Evolutionary conservation across 139 green algal genomes (phyloP).

Genomic region (Chlamydomonas incerta): DNA sequence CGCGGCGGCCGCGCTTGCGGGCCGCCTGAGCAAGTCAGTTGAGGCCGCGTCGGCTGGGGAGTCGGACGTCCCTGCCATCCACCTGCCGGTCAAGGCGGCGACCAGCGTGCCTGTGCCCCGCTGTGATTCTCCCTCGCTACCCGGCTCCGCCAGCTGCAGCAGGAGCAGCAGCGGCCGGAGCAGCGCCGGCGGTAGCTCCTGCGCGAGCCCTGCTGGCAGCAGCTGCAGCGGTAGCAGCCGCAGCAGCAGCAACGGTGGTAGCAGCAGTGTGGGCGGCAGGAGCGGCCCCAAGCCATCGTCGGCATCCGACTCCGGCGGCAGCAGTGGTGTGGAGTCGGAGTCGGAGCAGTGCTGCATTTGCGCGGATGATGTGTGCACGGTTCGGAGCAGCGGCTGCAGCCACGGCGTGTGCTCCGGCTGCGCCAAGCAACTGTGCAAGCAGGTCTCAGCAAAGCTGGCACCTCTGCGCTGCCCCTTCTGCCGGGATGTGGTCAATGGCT

Average conservation of each 20-base stretch:
- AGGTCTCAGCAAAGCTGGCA: neutral
- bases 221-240: neutral
- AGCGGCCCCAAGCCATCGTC: too few relatives aligned
- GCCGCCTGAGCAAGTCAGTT: neutral
- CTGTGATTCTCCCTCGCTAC: neutral
- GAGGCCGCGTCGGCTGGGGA: too few relatives aligned
- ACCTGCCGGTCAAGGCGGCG: neutral
- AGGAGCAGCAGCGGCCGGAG: neutral
- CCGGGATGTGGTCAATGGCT: neutral
- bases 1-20: too few relatives aligned
- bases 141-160: neutral
- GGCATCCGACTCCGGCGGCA: too few relatives aligned
- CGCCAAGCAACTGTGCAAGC: neutral
- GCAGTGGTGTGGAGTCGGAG: neutral
- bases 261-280: neutral
- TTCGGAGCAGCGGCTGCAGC: neutral
- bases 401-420: neutral
- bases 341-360: neutral
- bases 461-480: neutral
- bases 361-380: neutral
- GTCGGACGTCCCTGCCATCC: too few relatives aligned
- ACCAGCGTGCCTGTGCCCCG: neutral
- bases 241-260: neutral
- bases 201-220: neutral
- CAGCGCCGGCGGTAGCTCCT: neutral